These are phyloP conservation scores for Musa itinerans DNA, from an alignment of 176 grass and related monocot species.

Conservation along the genomic window DNA sequence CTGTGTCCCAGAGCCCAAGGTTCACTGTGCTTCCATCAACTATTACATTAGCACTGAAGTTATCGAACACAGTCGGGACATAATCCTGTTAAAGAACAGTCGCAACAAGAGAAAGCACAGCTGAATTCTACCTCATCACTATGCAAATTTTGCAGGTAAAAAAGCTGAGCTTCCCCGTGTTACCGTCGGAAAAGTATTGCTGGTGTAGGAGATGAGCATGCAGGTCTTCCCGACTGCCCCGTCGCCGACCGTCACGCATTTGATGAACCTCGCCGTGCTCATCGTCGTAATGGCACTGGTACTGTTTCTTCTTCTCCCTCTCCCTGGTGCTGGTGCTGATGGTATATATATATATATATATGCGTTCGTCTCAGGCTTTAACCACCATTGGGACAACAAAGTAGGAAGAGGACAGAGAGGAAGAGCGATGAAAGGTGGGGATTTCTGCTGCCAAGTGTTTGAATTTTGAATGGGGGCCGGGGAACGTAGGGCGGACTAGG, in stretches of 20 bases:
- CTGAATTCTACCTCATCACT: not conserved
- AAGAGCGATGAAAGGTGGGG: not conserved
- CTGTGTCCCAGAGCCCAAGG: constrained; percentile 21
- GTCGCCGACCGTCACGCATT: constrained; percentile 44
- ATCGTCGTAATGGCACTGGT: constrained; percentile 9
- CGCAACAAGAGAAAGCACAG: not conserved
- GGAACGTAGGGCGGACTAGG: not conserved
- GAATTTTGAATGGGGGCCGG: constrained; percentile 7
- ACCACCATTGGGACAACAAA: constrained; percentile 9
- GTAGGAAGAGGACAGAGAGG: constrained; percentile 9
- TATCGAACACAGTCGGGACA: constrained; percentile 17
- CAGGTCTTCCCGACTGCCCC: constrained; percentile 48
- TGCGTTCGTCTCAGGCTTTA: constrained; percentile 23
- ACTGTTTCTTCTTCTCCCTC: constrained; percentile 1
- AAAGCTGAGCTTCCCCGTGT: not conserved
- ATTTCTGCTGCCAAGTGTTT: constrained; percentile 7
- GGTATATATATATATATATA: constrained; percentile 10
- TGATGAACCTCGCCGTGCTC: constrained; percentile 49
- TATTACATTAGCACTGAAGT: constrained; percentile 20
- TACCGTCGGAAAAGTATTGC: constrained; percentile 50
- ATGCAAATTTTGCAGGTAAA: not conserved
- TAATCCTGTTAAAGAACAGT: constrained; percentile 3
- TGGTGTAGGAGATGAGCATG: constrained; percentile 52
- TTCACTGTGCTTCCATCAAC: constrained; percentile 22
- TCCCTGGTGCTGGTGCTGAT: constrained; percentile 9